phyloP scores from a whole-genome alignment of 2,329 filamentous ascomycete species.

The Rosellinia necatrix region DNA sequence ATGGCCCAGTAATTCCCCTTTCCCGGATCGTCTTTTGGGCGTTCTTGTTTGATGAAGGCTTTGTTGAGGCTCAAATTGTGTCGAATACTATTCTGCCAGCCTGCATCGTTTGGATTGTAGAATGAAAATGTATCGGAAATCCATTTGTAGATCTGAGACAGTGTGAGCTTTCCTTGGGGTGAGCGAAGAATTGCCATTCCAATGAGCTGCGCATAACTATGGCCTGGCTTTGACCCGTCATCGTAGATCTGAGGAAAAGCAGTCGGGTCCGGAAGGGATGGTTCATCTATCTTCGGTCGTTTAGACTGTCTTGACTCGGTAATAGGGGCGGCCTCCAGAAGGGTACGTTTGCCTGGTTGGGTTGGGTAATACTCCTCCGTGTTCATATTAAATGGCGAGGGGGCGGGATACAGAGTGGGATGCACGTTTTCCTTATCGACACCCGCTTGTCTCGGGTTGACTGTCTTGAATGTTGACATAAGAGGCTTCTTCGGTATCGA shows the following conservation, averaged over 20 bases:
- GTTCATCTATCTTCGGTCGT: slow-evolving; percentile 67
- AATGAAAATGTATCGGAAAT: slow-evolving; percentile 94
- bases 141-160: slow-evolving; percentile 98
- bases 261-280: slow-evolving; percentile 67
- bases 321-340: slow-evolving; percentile 75
- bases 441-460: slow-evolving; percentile 47
- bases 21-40: slow-evolving; percentile 94
- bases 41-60: slow-evolving; percentile 92
- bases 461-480: slow-evolving; percentile 63
- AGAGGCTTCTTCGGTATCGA: slow-evolving; percentile 70
- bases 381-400: slow-evolving; percentile 53
- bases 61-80: slow-evolving; percentile 98
- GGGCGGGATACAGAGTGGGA: slow-evolving; percentile 55
- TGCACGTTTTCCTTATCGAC: slow-evolving; percentile 63
- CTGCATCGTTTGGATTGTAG: slow-evolving; percentile 81
- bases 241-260: slow-evolving; percentile 84
- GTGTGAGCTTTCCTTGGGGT: slow-evolving; percentile 78
- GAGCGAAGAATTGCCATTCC: slow-evolving; percentile 95
- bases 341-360: slow-evolving; percentile 60
- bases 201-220: slow-evolving; percentile 94
- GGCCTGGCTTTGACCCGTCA: slow-evolving; percentile 84
- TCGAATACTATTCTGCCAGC: slow-evolving; percentile 99
- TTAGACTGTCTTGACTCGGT: slow-evolving; percentile 71
- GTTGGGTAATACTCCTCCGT: slow-evolving; percentile 60
- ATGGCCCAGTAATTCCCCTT: slow-evolving; percentile 99